These are phyloP conservation scores for Blastocystis sp. DNA, from an alignment of 352 stramenopile species.

Conservation along the genomic window DNA sequence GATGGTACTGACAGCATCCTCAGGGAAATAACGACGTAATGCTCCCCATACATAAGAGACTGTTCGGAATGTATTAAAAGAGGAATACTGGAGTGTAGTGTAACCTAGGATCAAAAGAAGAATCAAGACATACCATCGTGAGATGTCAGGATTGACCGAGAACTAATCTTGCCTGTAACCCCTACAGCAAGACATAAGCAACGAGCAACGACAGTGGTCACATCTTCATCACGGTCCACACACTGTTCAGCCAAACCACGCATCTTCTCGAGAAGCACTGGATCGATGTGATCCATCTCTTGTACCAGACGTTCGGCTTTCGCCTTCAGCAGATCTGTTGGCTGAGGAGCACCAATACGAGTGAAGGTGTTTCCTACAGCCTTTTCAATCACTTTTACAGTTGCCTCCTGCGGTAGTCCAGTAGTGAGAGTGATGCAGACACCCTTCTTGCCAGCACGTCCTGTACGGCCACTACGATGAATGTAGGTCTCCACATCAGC, in stretches of 20 bases:
- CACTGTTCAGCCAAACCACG: slow-evolving; percentile 70
- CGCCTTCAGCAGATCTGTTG: slow-evolving; percentile 82
- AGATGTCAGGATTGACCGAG: slow-evolving; percentile 81
- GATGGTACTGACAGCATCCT: slow-evolving; percentile 78
- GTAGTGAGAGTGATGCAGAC: slow-evolving; percentile 94
- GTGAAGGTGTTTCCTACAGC: slow-evolving; percentile 84
- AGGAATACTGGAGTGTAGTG: slow-evolving; percentile 81
- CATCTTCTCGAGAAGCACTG: slow-evolving; percentile 74
- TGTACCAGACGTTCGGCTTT: slow-evolving; percentile 80
- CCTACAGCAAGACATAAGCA: slow-evolving; percentile 71
- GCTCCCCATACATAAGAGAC: slow-evolving; percentile 87
- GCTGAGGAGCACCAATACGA: slow-evolving; percentile 80
- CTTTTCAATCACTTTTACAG: slow-evolving; percentile 80
- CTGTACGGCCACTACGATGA: slow-evolving; percentile 92
- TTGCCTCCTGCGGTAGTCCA: slow-evolving; percentile 75
- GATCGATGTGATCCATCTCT: slow-evolving; percentile 80
- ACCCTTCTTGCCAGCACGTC: slow-evolving; percentile 89
- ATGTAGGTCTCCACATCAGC: slow-evolving; percentile 95
- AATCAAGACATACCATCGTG: slow-evolving; percentile 70
- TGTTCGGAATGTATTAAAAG: slow-evolving; percentile 77
- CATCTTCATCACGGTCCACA: slow-evolving; percentile 75
- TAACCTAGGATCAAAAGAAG: slow-evolving; percentile 74
- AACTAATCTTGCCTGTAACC: slow-evolving; percentile 72
- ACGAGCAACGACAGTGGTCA: slow-evolving; percentile 68
- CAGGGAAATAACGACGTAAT: slow-evolving; percentile 80